Evolutionary conservation across 1,139 yeast species (phyloP).

Genomic region (Candida dubliniensis): DNA sequence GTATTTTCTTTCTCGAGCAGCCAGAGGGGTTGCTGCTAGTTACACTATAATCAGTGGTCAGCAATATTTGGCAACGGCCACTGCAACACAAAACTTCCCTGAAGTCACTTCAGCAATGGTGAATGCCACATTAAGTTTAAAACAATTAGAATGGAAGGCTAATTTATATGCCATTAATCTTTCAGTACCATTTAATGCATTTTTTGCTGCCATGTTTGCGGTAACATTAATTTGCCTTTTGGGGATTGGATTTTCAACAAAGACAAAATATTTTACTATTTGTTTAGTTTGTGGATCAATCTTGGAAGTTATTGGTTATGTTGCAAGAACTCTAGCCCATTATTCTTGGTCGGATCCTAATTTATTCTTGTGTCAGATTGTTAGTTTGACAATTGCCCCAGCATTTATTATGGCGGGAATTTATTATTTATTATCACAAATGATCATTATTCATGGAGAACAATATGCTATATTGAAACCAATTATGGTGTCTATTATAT

Average conservation of each 20-base stretch:
- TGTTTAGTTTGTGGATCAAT: slow-evolving; percentile 61
- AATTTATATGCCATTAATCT: slow-evolving; percentile 35
- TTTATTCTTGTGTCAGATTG: slow-evolving; percentile 34
- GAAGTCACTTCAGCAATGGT: slow-evolving; percentile 34
- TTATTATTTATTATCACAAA: slow-evolving; percentile 36
- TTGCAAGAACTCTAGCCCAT: slow-evolving; percentile 54
- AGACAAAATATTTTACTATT: slow-evolving; percentile 71
- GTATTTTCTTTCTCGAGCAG: slow-evolving; percentile 13
- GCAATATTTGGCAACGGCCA: slow-evolving; percentile 39
- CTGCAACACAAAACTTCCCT: slow-evolving; percentile 27
- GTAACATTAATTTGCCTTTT: slow-evolving; percentile 23
- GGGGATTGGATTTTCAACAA: slow-evolving; percentile 30
- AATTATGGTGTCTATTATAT: slow-evolving; percentile 35
- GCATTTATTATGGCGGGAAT: slow-evolving; percentile 44
- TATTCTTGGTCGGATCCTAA: slow-evolving; percentile 26
- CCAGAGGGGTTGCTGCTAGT: slow-evolving; percentile 40
- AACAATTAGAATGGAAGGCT: slow-evolving; percentile 22
- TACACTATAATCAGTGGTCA: slow-evolving; percentile 32
- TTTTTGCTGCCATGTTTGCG: slow-evolving; percentile 24
- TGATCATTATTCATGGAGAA: slow-evolving; percentile 31
- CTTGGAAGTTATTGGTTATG: slow-evolving; percentile 70
- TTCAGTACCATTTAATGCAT: slow-evolving; percentile 24
- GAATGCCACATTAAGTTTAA: slow-evolving; percentile 34
- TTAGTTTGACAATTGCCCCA: slow-evolving; percentile 38
- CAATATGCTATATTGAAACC: slow-evolving; percentile 29